Percentiles rank a stretch among this genome's conserved stretches.
Conservation (phyloP, 352 stramenopile species). For the Phytophthora citricola region DNA sequence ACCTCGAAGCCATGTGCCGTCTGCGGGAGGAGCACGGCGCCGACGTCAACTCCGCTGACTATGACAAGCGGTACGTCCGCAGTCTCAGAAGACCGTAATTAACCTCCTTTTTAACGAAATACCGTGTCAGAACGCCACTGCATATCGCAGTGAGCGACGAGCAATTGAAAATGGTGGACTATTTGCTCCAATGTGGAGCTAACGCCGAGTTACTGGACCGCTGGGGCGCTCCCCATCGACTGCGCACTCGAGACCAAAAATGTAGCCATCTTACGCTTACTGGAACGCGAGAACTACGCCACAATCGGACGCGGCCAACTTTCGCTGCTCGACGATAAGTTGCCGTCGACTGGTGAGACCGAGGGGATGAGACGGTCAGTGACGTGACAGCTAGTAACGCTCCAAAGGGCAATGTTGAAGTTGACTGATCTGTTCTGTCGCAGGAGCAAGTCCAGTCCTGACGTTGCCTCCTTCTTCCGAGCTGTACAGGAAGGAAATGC, state of each 20-base stretch:
- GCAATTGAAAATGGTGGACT: slow-evolving; percentile 61
- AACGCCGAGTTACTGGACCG: slow-evolving; percentile 61
- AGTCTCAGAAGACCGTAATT: not conserved
- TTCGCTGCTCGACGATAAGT: slow-evolving; percentile 26
- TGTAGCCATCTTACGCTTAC: slow-evolving; percentile 50
- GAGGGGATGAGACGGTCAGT: slow-evolving; percentile 28
- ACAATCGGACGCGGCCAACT: slow-evolving; percentile 17
- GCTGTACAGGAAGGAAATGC: slow-evolving; percentile 71
- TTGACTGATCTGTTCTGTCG: slow-evolving; percentile 9
- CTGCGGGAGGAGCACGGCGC: slow-evolving; percentile 65
- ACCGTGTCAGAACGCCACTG: slow-evolving; percentile 60
- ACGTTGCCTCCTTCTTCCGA: slow-evolving; percentile 59
- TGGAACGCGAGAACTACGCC: slow-evolving; percentile 48
- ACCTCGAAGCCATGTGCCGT: slow-evolving; percentile 65
- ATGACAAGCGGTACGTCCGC: slow-evolving; percentile 66
- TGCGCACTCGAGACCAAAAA: slow-evolving; percentile 67
- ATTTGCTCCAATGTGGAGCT: slow-evolving; percentile 68
- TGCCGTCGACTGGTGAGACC: slow-evolving; percentile 10
- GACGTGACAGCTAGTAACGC: slow-evolving; percentile 2
- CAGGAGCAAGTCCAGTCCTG: slow-evolving; percentile 43
- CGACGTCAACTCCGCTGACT: slow-evolving; percentile 79
- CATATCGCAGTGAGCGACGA: slow-evolving; percentile 80
- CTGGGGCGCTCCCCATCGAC: slow-evolving; percentile 74
- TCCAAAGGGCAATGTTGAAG: slow-evolving; percentile 5
- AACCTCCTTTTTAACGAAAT: not conserved